Percentiles rank a stretch among this genome's conserved stretches.
These are phyloP conservation scores for Brassica balearica DNA, from an alignment of 441 rosid genomes.

Conservation along the genomic window DNA sequence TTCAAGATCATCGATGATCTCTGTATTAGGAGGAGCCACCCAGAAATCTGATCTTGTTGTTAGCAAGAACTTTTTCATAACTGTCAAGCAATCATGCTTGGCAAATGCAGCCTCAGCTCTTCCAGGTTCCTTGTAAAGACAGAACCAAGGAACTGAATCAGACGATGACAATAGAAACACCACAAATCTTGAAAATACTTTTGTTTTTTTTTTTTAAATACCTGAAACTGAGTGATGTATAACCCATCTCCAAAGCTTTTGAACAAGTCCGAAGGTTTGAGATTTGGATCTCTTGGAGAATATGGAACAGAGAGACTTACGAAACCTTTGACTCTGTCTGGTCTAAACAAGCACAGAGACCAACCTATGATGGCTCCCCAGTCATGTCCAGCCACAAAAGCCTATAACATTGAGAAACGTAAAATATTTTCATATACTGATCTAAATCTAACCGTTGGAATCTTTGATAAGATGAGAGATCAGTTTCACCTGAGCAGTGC, in stretches of 20 bases:
- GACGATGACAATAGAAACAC: background rate
- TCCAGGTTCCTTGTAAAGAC: conserved; percentile 61
- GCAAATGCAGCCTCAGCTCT: conserved; percentile 79
- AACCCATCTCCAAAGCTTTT: conserved; percentile 58
- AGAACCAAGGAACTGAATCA: background rate
- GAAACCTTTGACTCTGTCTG: conserved; percentile 71
- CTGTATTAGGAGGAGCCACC: conserved; percentile 69
- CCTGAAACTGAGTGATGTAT: conserved; percentile 74
- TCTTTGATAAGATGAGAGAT: conserved; percentile 9
- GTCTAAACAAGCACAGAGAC: conserved; percentile 62
- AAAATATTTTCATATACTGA: background rate
- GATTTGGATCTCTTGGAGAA: conserved; percentile 51
- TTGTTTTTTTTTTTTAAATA: conserved; percentile 16
- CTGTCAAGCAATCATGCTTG: conserved; percentile 59
- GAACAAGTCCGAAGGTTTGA: conserved; percentile 43
- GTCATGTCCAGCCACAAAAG: conserved; percentile 77
- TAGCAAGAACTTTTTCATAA: conserved; percentile 73
- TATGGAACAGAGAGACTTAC: conserved; percentile 59
- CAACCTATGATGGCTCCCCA: conserved; percentile 74
- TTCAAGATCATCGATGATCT: conserved; percentile 66
- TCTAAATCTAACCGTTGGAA: conserved; percentile 1
- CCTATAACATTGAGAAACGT: conserved; percentile 48
- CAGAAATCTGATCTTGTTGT: conserved; percentile 51
- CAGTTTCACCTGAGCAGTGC: conserved; percentile 55
- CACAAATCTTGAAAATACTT: background rate